Conservation (phyloP, 129 eudicot genomes). For the Glebionis coronaria region DNA sequence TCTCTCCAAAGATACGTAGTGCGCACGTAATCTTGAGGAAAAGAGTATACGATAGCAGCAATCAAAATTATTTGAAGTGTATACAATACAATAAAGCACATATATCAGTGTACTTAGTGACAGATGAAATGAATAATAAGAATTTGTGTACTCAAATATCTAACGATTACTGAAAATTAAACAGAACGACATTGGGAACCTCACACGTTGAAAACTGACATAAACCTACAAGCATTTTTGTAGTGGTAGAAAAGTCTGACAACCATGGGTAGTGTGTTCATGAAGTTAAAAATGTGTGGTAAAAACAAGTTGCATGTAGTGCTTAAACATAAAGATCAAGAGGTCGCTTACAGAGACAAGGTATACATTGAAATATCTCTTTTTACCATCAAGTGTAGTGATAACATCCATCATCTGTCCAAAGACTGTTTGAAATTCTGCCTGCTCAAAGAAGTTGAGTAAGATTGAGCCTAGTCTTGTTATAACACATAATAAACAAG, state of each 20-base stretch:
- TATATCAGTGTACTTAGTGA: conserved; percentile 59
- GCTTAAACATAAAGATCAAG: too few species aligned
- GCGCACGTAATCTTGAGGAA: conserved; percentile 69
- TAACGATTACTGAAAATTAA: conserved; percentile 62
- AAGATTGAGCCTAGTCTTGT: too few species aligned
- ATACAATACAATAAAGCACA: conserved; percentile 1
- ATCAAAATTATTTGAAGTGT: too few species aligned
- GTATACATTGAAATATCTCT: conserved; percentile 61
- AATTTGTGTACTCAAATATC: conserved; percentile 70
- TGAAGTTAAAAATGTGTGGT: too few species aligned
- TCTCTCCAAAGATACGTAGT: conserved; percentile 54
- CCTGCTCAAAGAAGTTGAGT: conserved; percentile 28
- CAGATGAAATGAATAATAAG: conserved; percentile 71
- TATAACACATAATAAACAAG: background rate
- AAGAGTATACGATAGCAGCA: too few species aligned
- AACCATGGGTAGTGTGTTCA: too few species aligned
- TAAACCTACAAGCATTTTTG: too few species aligned
- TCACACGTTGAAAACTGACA: too few species aligned
- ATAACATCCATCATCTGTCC: conserved; percentile 94
- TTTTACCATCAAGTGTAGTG: too few species aligned
- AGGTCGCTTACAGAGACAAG: conserved; percentile 45
- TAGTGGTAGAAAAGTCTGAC: too few species aligned
- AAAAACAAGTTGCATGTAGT: too few species aligned
- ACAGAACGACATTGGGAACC: conserved; percentile 1
- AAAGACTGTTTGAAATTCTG: conserved; percentile 61